Base-by-base conservation (phyloP, 345 rosid species). In the Kandelia obovata region DNA sequence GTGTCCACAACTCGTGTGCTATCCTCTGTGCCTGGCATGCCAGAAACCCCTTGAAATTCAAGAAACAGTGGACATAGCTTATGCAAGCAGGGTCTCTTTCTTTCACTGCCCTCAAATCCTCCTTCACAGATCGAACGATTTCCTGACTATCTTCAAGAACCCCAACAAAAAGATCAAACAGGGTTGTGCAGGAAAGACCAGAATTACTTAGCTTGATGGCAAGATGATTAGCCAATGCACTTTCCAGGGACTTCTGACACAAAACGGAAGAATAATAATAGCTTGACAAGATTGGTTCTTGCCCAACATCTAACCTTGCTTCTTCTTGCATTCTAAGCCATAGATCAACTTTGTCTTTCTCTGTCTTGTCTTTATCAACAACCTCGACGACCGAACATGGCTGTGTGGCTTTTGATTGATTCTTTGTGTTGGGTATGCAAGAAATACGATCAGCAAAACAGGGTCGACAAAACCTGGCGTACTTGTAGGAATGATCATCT, bases 81-180 rank as follows among this genome's bases (percentile, higher is more conserved):
- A 81, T 67, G 62, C 97, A 91, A 16, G 97, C 96, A 1, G 97
- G 98, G 74, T 91, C 98, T 35, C 97, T 79, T 13, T 88, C 90
- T 47, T 87, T 87, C 0, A 80, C 90, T 0, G 96, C 97, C 39
- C 76, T 79, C 61, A 89, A 76, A 72, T 94, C 96, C n/a, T 62
- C 85, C 73, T 79, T 83, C 6, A 89, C 87, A 1, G 92, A 78
- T 65, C 39, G 71, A 30, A 91, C 71, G 16, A 88, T 87, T 5
- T 82, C 87, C 1, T 34, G 74, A 28, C 85, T 78, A 10, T 84
- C 84, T 6, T 58, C 81, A 25, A 94, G 82, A 20, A 83, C 90
- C 13, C 75, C 84, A 2, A 28, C 34, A 80, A 94, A 89, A 62
- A 89, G 61, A 64, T 91, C 97, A 69, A 69, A 84, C 5, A 94